Evolutionary conservation across 2,329 filamentous ascomycete genomes (phyloP), one percentile per base, ranked within the genome.

Genomic region (Rhexocercosporidium sp.): DNA sequence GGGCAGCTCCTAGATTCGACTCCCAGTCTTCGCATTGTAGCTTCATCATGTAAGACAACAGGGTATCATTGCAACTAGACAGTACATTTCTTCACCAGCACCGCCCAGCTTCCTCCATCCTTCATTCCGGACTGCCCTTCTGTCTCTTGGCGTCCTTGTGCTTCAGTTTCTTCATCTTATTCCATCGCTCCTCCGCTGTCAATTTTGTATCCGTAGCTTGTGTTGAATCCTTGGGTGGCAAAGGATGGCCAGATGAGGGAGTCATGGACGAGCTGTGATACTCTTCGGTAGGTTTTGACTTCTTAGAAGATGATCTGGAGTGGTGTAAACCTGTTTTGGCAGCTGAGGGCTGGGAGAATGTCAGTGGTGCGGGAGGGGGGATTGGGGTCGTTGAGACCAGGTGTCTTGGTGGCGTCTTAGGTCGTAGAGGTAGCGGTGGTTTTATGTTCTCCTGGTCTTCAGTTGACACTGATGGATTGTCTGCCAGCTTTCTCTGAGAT

Each of bases 161-260:
- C 62, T 70, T 71, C 46, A 67, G 39, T 31, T 63, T 67, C 65
- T 67, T 69, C n/a, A 60, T 59, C 57, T 70, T 70, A 53, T 66
- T 67, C 62, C 37, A 60, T 44, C 64, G 66, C 57, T 71, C 66
- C 53, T 67, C 54, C n/a, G 37, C 37, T 14, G 59, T 67, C 29
- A 68, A 25, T 18, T 46, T 44, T 25, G 66, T 62, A 64, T 59
- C 62, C 1, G 37, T 67, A 37, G 49, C 54, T 47, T 44, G n/a
- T 31, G 59, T 69, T 7, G 46, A 61, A 1, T 62, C 59, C 12
- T 66, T 22, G 4, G 61, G 22, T 25, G 54, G 39, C 18, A 16
- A 27, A 11, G 44, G 46, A 18, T 25, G 12, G 47, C 16, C 54
- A 31, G 37, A 37, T 29, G 56, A 44, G 20, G 27, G 14, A 16